Evolutionary conservation across 2,329 filamentous ascomycete genomes (phyloP).

Genomic region (Bipolaris sorokiniana): DNA sequence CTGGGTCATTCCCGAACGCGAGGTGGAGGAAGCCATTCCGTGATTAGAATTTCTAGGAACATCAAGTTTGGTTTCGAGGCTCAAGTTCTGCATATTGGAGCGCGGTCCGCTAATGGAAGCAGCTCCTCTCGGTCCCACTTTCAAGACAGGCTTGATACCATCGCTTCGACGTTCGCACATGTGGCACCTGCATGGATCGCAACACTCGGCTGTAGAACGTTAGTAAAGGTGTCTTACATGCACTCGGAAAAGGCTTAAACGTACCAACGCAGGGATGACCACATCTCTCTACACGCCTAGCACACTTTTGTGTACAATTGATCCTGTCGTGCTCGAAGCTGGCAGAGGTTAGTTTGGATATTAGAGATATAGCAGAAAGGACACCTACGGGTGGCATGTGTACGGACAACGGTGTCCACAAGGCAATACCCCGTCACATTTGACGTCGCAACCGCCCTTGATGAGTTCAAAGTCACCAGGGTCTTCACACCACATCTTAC

Average conservation of each 20-base stretch:
- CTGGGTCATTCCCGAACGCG: neutral
- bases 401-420: conserved; percentile 46
- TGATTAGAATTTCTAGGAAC: neutral
- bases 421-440: conserved; percentile 36
- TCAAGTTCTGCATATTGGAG: conserved; percentile 6
- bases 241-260: neutral
- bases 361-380: neutral
- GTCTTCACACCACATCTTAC: conserved; percentile 57
- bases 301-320: conserved; percentile 44
- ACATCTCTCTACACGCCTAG: conserved; percentile 29
- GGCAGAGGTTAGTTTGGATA: neutral
- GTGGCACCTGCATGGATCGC: conserved; percentile 38
- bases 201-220: conserved; percentile 28
- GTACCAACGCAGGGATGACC: conserved; percentile 38
- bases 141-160: conserved; percentile 36
- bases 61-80: conserved; percentile 11
- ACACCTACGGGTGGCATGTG: conserved; percentile 42
- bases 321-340: conserved; percentile 38
- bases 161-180: conserved; percentile 33
- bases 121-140: conserved; percentile 17
- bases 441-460: conserved; percentile 40
- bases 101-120: neutral
- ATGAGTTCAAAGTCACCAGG: conserved; percentile 38
- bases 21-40: neutral
- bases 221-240: neutral